A percentile compares a stretch with the other conserved stretches of the same genome.
Evolutionary conservation across 768 basidiomycete species (phyloP).

Genomic region (Psilocybe azurescens): DNA sequence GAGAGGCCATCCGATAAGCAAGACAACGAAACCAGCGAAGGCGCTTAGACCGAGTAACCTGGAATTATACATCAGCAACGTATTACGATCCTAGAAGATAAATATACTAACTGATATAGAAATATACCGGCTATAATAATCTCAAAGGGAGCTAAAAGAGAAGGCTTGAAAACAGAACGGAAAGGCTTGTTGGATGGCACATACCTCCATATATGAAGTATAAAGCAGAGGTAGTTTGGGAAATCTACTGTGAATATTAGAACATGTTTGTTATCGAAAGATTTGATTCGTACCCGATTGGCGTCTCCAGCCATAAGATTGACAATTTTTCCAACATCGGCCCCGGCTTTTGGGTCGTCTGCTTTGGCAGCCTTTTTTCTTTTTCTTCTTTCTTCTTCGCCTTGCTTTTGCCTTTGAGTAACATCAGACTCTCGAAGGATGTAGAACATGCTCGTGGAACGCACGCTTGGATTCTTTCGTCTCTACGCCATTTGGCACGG

Average conservation of each 20-base stretch:
- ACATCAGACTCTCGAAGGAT: neutral
- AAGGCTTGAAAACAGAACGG: neutral
- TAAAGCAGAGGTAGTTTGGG: conserved; percentile 55
- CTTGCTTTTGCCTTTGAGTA: conserved; percentile 32
- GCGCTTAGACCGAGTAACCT: conserved; percentile 73
- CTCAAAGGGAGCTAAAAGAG: conserved; percentile 68
- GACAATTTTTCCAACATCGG: conserved; percentile 89
- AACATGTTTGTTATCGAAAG: neutral
- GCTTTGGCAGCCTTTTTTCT: conserved; percentile 43
- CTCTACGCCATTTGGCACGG: conserved; percentile 36
- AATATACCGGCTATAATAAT: conserved; percentile 74
- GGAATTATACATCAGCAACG: neutral
- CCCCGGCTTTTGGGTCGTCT: conserved; percentile 72
- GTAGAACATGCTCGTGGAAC: neutral
- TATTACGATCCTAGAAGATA: neutral
- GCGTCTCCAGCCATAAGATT: conserved; percentile 88
- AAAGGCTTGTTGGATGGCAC: conserved; percentile 20
- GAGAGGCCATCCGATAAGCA: conserved; percentile 71
- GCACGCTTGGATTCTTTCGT: conserved; percentile 26
- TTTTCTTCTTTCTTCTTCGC: conserved; percentile 42
- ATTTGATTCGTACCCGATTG: conserved; percentile 46
- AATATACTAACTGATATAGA: conserved; percentile 70
- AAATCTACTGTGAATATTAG: conserved; percentile 36
- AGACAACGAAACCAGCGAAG: conserved; percentile 75
- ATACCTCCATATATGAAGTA: conserved; percentile 75